Percentiles rank a stretch among this genome's conserved stretches.
Evolutionary conservation across 257 asterid species (phyloP).

Genomic region (Fraxinus pennsylvanica): DNA sequence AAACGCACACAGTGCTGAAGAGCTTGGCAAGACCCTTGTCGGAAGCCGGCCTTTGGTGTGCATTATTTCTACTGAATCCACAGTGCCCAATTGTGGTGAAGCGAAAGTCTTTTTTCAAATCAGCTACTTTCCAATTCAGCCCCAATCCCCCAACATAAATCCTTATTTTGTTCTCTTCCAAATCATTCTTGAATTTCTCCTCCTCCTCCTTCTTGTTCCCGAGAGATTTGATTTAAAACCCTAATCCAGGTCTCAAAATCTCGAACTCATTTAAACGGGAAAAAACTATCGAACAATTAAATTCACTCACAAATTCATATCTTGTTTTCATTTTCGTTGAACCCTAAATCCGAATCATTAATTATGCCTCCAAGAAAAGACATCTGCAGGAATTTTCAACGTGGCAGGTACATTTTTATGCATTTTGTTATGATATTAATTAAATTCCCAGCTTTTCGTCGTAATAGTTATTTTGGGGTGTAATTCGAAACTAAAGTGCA

Average conservation of each 20-base stretch:
- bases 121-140: slow-evolving; percentile 51
- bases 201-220: background rate
- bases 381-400: slow-evolving; percentile 67
- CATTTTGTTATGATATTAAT: background rate
- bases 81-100: slow-evolving; percentile 69
- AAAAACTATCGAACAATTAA: background rate
- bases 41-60: slow-evolving; percentile 86
- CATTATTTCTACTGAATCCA: slow-evolving; percentile 66
- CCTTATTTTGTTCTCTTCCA: slow-evolving; percentile 25
- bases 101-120: slow-evolving; percentile 71
- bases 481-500: background rate
- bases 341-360: slow-evolving; percentile 26
- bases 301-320: slow-evolving; percentile 21
- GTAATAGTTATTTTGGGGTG: background rate
- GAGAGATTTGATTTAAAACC: background rate
- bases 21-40: slow-evolving; percentile 87
- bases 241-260: background rate
- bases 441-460: background rate
- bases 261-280: background rate
- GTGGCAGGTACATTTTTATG: slow-evolving; percentile 58
- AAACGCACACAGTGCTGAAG: slow-evolving; percentile 61
- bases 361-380: slow-evolving; percentile 76
- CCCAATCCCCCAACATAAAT: slow-evolving; percentile 84
- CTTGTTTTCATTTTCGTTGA: slow-evolving; percentile 7
- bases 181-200: background rate